Evolutionary conservation across 2,329 filamentous ascomycete genomes (phyloP).

Genomic region (Elsinoe australis): DNA sequence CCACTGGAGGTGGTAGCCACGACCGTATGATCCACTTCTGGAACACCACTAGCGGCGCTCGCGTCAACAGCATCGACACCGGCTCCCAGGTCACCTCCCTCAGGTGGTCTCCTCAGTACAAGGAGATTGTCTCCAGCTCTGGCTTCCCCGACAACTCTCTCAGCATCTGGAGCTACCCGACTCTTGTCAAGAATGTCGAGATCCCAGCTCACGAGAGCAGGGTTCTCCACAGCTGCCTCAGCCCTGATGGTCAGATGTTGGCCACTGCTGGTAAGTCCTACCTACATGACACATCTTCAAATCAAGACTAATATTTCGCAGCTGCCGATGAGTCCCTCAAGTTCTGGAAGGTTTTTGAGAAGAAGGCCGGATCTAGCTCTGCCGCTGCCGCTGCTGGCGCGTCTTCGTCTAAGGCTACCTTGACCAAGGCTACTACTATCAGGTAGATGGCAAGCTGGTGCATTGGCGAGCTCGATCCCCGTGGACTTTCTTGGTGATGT

Average conservation of each 20-base stretch:
- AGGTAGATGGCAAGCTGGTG: constrained; percentile 22
- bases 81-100: constrained; percentile 95
- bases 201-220: constrained; percentile 96
- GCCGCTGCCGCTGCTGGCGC: constrained; percentile 56
- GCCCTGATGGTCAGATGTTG: constrained; percentile 95
- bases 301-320: constrained; percentile 32
- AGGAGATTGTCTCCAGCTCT: constrained; percentile 94
- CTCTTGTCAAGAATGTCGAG: constrained; percentile 92
- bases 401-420: constrained; percentile 67
- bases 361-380: constrained; percentile 73
- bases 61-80: constrained; percentile 98
- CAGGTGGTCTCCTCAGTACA: constrained; percentile 93
- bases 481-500: no score
- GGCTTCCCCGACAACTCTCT: constrained; percentile 99
- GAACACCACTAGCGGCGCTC: constrained; percentile 96
- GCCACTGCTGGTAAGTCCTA: constrained; percentile 68
- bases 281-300: not conserved
- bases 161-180: constrained; percentile 98
- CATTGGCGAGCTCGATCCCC: no score
- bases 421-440: constrained; percentile 86
- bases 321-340: constrained; percentile 95
- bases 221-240: constrained; percentile 92
- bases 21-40: constrained; percentile 99
- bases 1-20: constrained; percentile 91
- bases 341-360: constrained; percentile 99